phyloP scores from a whole-genome alignment of 768 basidiomycete species.

The Tulasnella calospora region DNA sequence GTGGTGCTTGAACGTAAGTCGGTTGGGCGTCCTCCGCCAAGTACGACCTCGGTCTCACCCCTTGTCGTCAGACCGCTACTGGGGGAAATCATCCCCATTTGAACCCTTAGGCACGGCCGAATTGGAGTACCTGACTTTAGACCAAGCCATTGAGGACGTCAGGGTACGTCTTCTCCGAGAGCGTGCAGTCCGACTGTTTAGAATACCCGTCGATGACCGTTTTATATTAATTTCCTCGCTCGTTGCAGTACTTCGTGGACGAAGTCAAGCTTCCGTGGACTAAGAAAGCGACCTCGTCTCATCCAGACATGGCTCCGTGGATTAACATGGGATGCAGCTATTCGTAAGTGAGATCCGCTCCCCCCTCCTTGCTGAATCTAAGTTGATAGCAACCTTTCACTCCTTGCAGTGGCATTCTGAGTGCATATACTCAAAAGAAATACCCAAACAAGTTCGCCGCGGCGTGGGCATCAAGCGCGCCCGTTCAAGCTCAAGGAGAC shows the following conservation, averaged over 20 bases:
- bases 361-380: neutral
- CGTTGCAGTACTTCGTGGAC: conserved; percentile 23
- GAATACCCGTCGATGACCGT: too few species aligned
- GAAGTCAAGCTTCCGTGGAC: neutral
- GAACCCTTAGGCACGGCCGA: neutral
- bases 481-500: neutral
- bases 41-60: neutral
- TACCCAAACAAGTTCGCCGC: conserved; percentile 12
- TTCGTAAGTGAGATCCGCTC: neutral
- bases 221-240: neutral
- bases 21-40: too few species aligned
- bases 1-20: conserved; percentile 23
- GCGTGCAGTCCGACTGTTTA: neutral
- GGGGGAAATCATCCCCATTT: conserved; percentile 18
- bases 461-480: conserved; percentile 5
- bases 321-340: conserved; percentile 16
- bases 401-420: neutral
- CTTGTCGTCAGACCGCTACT: conserved; percentile 16
- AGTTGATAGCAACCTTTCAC: neutral
- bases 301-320: neutral
- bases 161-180: neutral
- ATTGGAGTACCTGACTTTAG: conserved; percentile 1
- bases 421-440: neutral
- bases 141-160: conserved; percentile 10
- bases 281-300: neutral